A percentile compares a stretch with the other conserved stretches of the same genome.
Evolutionary conservation across 169 alveolate species (phyloP).

Genomic region (Eimeria praecox): DNA sequence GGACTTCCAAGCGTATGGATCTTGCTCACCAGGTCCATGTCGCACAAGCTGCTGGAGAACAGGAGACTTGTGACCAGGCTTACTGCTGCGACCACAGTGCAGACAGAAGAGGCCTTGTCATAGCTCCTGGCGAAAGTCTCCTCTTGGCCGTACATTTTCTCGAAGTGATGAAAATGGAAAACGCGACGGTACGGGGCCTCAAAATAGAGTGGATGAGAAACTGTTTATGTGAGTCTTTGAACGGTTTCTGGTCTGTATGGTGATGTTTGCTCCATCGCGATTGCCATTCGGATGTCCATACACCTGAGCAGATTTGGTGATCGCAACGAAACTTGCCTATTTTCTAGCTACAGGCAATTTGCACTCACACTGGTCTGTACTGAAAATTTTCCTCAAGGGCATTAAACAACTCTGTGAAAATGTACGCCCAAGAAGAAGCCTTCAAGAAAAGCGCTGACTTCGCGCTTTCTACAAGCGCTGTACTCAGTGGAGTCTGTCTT

Average conservation of each 20-base stretch:
- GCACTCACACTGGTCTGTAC: conserved; percentile 38
- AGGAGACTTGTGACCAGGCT: conserved; percentile 69
- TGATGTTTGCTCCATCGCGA: background rate
- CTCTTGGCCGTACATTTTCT: conserved; percentile 76
- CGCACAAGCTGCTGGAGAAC: conserved; percentile 71
- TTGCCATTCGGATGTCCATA: conserved; percentile 48
- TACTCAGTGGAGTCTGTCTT: conserved; percentile 72
- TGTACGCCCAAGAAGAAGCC: conserved; percentile 78
- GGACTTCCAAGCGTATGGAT: background rate
- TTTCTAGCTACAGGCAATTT: background rate
- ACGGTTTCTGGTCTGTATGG: conserved; percentile 60
- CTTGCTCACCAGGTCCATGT: conserved; percentile 73
- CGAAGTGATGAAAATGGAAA: conserved; percentile 17
- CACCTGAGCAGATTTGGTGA: conserved; percentile 1
- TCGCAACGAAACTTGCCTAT: background rate
- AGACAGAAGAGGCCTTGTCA: conserved; percentile 63
- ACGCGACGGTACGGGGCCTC: conserved; percentile 44
- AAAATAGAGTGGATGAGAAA: conserved; percentile 49
- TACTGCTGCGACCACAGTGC: conserved; percentile 73
- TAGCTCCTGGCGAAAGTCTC: conserved; percentile 58
- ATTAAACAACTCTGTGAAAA: background rate
- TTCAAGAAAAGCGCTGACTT: conserved; percentile 74
- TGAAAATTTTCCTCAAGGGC: background rate
- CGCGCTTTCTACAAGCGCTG: conserved; percentile 66
- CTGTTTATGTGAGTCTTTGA: conserved; percentile 58